These are phyloP conservation scores for Zalaria sp. DNA, from an alignment of 2,329 filamentous ascomycete species.

Conservation along the genomic window DNA sequence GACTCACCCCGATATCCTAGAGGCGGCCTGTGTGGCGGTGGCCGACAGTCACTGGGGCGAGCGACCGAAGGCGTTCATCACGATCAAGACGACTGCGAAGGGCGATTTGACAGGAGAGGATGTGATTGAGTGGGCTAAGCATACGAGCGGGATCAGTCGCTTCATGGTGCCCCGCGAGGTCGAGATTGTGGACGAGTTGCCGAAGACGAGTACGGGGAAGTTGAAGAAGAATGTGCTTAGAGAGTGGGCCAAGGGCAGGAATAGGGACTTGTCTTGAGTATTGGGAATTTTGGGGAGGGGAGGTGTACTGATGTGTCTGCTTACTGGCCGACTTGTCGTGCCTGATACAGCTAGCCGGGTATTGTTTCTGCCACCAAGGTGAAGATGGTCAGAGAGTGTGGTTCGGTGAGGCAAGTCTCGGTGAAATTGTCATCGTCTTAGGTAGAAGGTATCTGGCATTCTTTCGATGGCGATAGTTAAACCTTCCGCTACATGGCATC, in stretches of 20 bases:
- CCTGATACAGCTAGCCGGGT: too few species aligned
- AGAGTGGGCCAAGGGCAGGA: slow-evolving; percentile 60
- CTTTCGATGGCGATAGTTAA: too few species aligned
- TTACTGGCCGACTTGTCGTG: too few species aligned
- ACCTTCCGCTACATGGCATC: too few species aligned
- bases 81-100: slow-evolving; percentile 52
- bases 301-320: too few species aligned
- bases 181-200: slow-evolving; percentile 73
- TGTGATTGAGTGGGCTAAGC: slow-evolving; percentile 75
- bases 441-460: too few species aligned
- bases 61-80: slow-evolving; percentile 86
- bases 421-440: too few species aligned
- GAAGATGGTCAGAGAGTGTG: too few species aligned
- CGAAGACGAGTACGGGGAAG: slow-evolving; percentile 96
- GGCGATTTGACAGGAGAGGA: slow-evolving; percentile 43
- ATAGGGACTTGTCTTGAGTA: slow-evolving; percentile 11
- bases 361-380: too few species aligned
- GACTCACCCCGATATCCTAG: slow-evolving; percentile 76
- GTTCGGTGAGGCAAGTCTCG: too few species aligned
- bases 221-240: slow-evolving; percentile 87
- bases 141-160: slow-evolving; percentile 64
- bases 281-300: too few species aligned
- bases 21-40: slow-evolving; percentile 82
- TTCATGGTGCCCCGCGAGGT: slow-evolving; percentile 70
- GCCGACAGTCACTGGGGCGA: slow-evolving; percentile 89